A percentile compares a stretch with the other conserved stretches of the same genome.
Conservation (phyloP, 2,329 filamentous ascomycete genomes). For the Fusarium sp. region DNA sequence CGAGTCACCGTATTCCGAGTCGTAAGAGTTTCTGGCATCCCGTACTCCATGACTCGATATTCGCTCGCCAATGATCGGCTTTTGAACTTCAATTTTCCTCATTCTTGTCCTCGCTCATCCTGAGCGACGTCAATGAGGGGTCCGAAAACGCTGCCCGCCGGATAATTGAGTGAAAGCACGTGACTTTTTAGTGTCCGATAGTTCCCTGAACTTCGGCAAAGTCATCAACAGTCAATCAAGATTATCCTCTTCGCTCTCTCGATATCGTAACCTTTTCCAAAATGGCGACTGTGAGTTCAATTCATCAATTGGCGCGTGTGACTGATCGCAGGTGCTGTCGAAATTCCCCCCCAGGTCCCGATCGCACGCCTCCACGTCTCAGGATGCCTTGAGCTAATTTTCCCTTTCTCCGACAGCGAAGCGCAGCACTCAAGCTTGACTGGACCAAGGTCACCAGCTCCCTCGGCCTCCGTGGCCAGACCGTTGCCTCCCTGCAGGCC, state of each 20-base stretch:
- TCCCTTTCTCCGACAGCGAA: constrained; percentile 71
- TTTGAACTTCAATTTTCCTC: neutral
- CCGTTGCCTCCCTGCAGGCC: constrained; percentile 85
- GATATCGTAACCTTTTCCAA: constrained; percentile 60
- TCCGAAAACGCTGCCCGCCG: constrained; percentile 26
- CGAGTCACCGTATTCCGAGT: neutral
- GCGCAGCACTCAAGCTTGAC: constrained; percentile 98
- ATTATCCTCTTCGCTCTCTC: constrained; percentile 59
- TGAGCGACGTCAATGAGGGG: constrained; percentile 34
- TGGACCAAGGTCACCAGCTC: constrained; percentile 95
- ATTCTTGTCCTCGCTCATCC: neutral
- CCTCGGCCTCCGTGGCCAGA: constrained; percentile 95
- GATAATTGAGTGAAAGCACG: constrained; percentile 41
- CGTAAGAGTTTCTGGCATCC: neutral
- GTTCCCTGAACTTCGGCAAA: constrained; percentile 55
- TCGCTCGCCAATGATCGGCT: neutral
- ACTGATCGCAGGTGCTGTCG: constrained; percentile 28
- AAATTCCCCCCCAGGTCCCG: constrained; percentile 8
- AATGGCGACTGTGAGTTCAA: constrained; percentile 74
- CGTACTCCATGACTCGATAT: neutral
- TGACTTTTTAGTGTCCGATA: constrained; percentile 42
- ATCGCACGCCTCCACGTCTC: constrained; percentile 27
- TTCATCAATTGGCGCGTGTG: constrained; percentile 41
- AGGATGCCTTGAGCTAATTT: constrained; percentile 63
- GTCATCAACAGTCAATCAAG: constrained; percentile 55